Percentiles rank a stretch among this genome's conserved stretches.
These are phyloP conservation scores for Penicillium sp. DNA, from an alignment of 2,329 filamentous ascomycete genomes.

Conservation along the genomic window DNA sequence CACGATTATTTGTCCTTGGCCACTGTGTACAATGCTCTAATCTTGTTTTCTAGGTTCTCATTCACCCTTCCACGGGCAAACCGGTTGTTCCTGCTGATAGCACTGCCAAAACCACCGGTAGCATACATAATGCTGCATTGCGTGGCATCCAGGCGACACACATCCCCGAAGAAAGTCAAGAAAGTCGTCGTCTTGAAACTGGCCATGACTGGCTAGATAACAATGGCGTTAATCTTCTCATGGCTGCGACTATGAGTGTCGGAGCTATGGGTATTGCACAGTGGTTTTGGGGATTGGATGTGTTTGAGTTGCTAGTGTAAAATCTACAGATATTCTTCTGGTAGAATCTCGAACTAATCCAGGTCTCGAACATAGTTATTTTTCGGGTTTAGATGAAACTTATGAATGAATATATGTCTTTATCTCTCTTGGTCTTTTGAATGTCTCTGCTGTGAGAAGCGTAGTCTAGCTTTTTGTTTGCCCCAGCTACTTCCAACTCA, in stretches of 20 bases:
- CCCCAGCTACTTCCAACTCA: background rate
- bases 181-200: slow-evolving; percentile 64
- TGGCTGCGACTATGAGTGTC: slow-evolving; percentile 79
- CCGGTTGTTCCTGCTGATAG: slow-evolving; percentile 13
- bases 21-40: background rate
- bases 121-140: slow-evolving; percentile 29
- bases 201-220: slow-evolving; percentile 80
- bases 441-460: background rate
- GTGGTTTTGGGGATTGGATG: slow-evolving; percentile 34
- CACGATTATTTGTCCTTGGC: background rate
- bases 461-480: background rate
- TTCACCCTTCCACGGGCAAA: slow-evolving; percentile 33
- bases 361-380: background rate
- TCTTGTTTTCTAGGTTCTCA: slow-evolving; percentile 30
- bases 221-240: slow-evolving; percentile 90
- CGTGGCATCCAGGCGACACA: slow-evolving; percentile 20
- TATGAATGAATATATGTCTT: background rate
- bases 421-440: background rate
- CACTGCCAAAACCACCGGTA: slow-evolving; percentile 17
- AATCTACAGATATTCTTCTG: background rate
- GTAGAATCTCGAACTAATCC: background rate
- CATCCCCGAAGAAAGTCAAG: slow-evolving; percentile 40
- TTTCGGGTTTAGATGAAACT: background rate
- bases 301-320: slow-evolving; percentile 15
- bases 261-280: slow-evolving; percentile 64